Percentiles rank a stretch among this genome's conserved stretches.
Evolutionary conservation across 2,329 filamentous ascomycete genomes (phyloP).

Genomic region (Sclerotinia glacialis): DNA sequence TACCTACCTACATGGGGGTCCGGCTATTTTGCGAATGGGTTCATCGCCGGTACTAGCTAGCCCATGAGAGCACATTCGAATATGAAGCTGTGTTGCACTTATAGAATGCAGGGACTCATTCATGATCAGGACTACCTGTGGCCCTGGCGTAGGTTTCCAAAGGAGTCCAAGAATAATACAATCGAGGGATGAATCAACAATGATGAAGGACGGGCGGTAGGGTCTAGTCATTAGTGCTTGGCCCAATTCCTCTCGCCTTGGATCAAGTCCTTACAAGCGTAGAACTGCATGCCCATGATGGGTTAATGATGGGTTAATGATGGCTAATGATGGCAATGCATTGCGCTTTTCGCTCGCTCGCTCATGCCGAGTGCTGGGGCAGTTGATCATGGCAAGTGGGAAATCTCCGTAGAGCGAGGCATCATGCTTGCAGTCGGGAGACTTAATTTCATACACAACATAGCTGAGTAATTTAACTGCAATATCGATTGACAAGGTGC

Average conservation of each 20-base stretch:
- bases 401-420: slow-evolving; percentile 6
- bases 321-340: slow-evolving; percentile 1
- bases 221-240: not conserved
- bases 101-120: slow-evolving; percentile 14
- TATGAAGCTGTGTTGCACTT: slow-evolving; percentile 8
- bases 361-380: not conserved
- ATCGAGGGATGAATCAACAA: not conserved
- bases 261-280: slow-evolving; percentile 11
- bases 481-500: not conserved
- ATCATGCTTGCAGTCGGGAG: slow-evolving; percentile 1
- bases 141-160: not conserved
- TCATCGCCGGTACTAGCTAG: slow-evolving; percentile 16
- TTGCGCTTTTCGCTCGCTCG: not conserved
- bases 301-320: too few species aligned
- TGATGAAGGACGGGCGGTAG: not conserved
- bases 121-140: slow-evolving; percentile 5
- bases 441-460: slow-evolving; percentile 1
- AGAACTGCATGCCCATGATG: not conserved
- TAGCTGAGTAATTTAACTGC: slow-evolving; percentile 5
- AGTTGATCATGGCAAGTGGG: slow-evolving; percentile 3
- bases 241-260: slow-evolving; percentile 1
- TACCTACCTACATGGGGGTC: not conserved
- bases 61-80: not conserved
- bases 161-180: not conserved
- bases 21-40: slow-evolving; percentile 11